Evolutionary conservation across 495 filamentous ascomycete species (phyloP).

Genomic region (Penicillium angulare): DNA sequence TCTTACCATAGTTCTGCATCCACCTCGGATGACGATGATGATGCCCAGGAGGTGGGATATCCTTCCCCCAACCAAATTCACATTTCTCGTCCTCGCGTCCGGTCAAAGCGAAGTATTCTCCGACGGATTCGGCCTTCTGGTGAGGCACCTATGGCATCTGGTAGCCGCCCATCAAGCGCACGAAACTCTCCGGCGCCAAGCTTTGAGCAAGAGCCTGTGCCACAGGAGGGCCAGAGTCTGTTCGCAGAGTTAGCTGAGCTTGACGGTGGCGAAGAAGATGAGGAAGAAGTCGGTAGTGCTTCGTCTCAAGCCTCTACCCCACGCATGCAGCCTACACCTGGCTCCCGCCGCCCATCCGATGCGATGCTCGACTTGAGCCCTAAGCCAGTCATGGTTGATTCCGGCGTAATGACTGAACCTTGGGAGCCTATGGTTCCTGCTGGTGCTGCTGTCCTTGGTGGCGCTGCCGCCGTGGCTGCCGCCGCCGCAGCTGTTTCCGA

Average conservation of each 20-base stretch:
- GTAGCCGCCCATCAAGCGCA: conserved; percentile 48
- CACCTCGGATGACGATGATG: conserved; percentile 77
- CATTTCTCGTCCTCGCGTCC: conserved; percentile 67
- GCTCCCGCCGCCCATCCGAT: conserved; percentile 41
- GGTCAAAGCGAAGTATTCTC: conserved; percentile 60
- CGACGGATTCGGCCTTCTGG: conserved; percentile 64
- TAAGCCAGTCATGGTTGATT: conserved; percentile 67
- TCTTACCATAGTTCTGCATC: conserved; percentile 89
- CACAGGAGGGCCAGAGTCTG: conserved; percentile 70
- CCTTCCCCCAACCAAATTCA: conserved; percentile 63
- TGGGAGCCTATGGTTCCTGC: conserved; percentile 33
- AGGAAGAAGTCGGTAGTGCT: conserved; percentile 51
- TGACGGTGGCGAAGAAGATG: conserved; percentile 61
- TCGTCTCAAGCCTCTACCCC: conserved; percentile 55
- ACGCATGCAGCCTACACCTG: conserved; percentile 37
- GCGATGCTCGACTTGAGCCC: conserved; percentile 23
- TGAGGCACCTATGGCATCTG: conserved; percentile 57
- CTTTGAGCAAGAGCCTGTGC: conserved; percentile 44
- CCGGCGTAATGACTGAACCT: conserved; percentile 85
- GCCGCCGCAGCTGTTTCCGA: conserved; percentile 1
- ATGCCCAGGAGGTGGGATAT: conserved; percentile 49
- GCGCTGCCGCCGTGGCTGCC: conserved; percentile 5
- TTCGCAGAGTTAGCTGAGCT: conserved; percentile 87
- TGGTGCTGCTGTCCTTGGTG: conserved; percentile 1
- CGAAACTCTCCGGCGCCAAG: conserved; percentile 51